Conservation (phyloP, 441 rosid genomes). For the Capsella rubella region DNA sequence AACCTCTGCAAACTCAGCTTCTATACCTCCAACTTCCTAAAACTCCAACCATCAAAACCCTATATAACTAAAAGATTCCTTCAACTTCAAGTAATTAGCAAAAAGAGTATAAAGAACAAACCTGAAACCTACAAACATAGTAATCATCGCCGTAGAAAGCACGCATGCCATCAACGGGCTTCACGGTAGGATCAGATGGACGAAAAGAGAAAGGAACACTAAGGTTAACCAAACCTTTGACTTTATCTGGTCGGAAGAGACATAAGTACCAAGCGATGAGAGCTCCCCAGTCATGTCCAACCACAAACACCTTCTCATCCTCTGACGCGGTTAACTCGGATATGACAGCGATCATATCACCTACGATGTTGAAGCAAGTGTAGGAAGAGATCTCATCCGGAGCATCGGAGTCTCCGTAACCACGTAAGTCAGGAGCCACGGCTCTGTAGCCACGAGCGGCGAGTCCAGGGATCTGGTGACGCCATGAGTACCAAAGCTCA, state of each 20-base stretch:
- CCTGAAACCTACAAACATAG: conserved; percentile 60
- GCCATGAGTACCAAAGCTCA: conserved; percentile 65
- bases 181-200: conserved; percentile 31
- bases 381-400: conserved; percentile 41
- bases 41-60: neutral
- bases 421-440: conserved; percentile 61
- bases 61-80: neutral
- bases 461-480: conserved; percentile 56
- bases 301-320: conserved; percentile 56
- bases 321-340: conserved; percentile 36
- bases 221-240: conserved; percentile 49
- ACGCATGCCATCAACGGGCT: conserved; percentile 43
- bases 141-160: conserved; percentile 52
- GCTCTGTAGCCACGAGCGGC: conserved; percentile 57
- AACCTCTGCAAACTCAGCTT: conserved; percentile 46
- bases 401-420: conserved; percentile 58
- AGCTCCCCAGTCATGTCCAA: conserved; percentile 69
- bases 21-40: conserved; percentile 60
- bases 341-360: conserved; percentile 48
- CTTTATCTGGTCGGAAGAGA: conserved; percentile 47
- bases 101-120: conserved; percentile 26
- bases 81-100: neutral
- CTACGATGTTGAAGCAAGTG: conserved; percentile 51
- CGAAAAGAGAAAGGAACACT: conserved; percentile 43
- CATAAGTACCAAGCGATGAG: conserved; percentile 52